These are phyloP conservation scores for Eucalyptus polybractea DNA, from an alignment of 345 rosid genomes.

Conservation along the genomic window DNA sequence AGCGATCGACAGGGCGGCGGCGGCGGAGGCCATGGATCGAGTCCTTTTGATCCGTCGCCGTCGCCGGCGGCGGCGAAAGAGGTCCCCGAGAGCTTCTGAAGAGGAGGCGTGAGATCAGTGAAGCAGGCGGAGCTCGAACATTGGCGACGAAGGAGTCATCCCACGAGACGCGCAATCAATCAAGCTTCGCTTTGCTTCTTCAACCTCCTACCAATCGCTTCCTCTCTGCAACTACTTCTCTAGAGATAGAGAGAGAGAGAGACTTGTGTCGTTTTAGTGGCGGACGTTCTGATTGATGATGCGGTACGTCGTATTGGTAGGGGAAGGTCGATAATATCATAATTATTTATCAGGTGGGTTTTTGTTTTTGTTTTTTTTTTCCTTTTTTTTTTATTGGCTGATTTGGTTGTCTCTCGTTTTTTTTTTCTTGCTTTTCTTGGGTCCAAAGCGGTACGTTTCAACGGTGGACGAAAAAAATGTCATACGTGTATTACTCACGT, in stretches of 20 bases:
- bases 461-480: too few species aligned
- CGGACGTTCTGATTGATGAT: neutral
- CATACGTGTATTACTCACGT: too few species aligned
- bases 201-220: neutral
- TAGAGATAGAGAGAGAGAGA: neutral
- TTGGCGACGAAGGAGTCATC: neutral
- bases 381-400: neutral
- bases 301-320: neutral
- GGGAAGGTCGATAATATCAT: neutral
- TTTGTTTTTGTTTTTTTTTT: too few species aligned
- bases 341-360: neutral
- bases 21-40: constrained; percentile 10
- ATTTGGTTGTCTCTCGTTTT: neutral
- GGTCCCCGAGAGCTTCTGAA: neutral
- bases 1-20: neutral
- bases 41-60: neutral
- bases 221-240: neutral
- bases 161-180: neutral
- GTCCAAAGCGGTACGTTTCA: too few species aligned
- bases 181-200: neutral
- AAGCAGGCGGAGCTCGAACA: neutral
- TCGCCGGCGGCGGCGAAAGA: neutral
- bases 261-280: neutral
- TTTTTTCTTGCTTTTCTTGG: too few species aligned
- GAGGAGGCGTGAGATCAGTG: neutral